Conservation (phyloP, 805 yeast genomes). For the Maudiozyma turicensis region DNA sequence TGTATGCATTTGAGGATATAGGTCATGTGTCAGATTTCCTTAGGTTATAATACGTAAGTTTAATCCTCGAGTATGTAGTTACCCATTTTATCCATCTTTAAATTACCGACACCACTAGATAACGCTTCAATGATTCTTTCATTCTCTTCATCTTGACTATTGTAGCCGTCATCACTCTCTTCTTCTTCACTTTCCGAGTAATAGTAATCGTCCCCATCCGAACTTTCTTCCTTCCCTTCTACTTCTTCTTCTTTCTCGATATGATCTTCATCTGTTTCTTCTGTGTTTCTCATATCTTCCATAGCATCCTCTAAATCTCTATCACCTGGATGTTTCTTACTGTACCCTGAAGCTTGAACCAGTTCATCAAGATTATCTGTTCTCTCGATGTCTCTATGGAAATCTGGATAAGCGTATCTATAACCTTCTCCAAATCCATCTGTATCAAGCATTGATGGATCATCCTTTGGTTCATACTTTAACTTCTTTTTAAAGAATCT, state of each 20-base stretch:
- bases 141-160: constrained; percentile 38
- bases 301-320: constrained; percentile 73
- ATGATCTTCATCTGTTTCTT: constrained; percentile 21
- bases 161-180: constrained; percentile 21
- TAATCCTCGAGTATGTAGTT: constrained; percentile 57
- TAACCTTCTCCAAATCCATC: constrained; percentile 79
- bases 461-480: constrained; percentile 59
- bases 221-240: constrained; percentile 32
- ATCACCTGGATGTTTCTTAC: constrained; percentile 42
- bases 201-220: constrained; percentile 15
- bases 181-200: constrained; percentile 28
- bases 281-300: constrained; percentile 46
- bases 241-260: constrained; percentile 49
- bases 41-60: not conserved
- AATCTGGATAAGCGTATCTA: constrained; percentile 67
- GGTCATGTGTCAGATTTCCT: not conserved
- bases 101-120: constrained; percentile 48
- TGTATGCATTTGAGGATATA: not conserved
- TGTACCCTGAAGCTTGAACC: constrained; percentile 85
- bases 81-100: constrained; percentile 76
- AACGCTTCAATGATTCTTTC: constrained; percentile 64
- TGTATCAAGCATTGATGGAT: constrained; percentile 61
- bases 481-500: constrained; percentile 73
- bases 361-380: constrained; percentile 64
- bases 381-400: constrained; percentile 66